Conservation (phyloP, 75 land plant species). For the Sequoiadendron giganteum region DNA sequence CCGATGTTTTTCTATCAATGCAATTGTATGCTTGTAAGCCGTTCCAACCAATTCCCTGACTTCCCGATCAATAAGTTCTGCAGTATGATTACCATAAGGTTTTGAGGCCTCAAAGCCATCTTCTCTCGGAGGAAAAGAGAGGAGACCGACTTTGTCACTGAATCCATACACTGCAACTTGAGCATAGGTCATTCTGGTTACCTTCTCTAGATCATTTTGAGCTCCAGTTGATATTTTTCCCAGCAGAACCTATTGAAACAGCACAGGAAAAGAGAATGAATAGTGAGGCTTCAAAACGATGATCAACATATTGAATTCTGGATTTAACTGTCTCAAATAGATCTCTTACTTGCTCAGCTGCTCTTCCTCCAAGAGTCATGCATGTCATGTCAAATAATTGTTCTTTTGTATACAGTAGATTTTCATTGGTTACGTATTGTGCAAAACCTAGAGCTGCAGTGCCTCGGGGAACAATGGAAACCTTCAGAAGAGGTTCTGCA, state of each 20-base stretch:
- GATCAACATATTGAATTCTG: neutral
- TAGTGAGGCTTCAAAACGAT: neutral
- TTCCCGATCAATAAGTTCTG: slow-evolving; percentile 49
- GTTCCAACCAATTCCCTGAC: slow-evolving; percentile 44
- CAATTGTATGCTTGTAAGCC: slow-evolving; percentile 44
- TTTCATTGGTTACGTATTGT: slow-evolving; percentile 54
- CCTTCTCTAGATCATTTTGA: slow-evolving; percentile 52
- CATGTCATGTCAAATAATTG: slow-evolving; percentile 55
- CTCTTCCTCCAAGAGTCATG: slow-evolving; percentile 59
- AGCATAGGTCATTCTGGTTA: slow-evolving; percentile 52
- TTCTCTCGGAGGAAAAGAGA: slow-evolving; percentile 52
- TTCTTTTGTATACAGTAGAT: slow-evolving; percentile 50
- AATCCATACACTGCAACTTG: slow-evolving; percentile 61
- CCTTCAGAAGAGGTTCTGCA: slow-evolving; percentile 52
- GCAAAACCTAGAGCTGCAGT: slow-evolving; percentile 58
- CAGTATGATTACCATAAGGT: slow-evolving; percentile 52
- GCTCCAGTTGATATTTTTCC: slow-evolving; percentile 59
- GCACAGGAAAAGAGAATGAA: neutral
- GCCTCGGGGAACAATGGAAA: slow-evolving; percentile 53
- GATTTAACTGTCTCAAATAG: neutral
- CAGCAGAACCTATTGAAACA: slow-evolving; percentile 30
- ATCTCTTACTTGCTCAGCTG: slow-evolving; percentile 43
- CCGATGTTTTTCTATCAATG: slow-evolving; percentile 27
- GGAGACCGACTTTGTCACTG: slow-evolving; percentile 56
- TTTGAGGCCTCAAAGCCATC: slow-evolving; percentile 42